Conservation (phyloP, 2,329 filamentous ascomycete species). For the Parastagonospora avenae region DNA sequence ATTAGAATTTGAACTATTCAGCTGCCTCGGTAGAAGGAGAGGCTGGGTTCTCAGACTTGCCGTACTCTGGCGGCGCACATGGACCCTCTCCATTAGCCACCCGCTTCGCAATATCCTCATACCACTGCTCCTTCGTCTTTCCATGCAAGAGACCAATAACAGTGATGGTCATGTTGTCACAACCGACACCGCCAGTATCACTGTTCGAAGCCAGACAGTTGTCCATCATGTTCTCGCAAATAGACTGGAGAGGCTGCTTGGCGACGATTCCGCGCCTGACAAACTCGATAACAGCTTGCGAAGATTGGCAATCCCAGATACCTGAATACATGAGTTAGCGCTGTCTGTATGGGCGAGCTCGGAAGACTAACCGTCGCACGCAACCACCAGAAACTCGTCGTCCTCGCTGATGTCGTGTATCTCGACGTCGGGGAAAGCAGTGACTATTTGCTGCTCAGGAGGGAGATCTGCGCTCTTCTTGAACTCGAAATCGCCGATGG, state of each 20-base stretch:
- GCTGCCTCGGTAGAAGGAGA: constrained; percentile 38
- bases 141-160: constrained; percentile 88
- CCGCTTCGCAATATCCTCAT: constrained; percentile 89
- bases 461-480: constrained; percentile 98
- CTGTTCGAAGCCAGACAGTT: constrained; percentile 98
- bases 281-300: constrained; percentile 95
- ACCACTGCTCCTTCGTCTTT: constrained; percentile 97
- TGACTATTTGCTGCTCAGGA: constrained; percentile 98
- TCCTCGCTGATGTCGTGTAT: constrained; percentile 89
- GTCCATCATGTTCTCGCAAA: constrained; percentile 99
- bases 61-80: constrained; percentile 98
- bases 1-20: constrained; percentile 45
- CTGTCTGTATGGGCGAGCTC: background rate
- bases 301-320: constrained; percentile 99
- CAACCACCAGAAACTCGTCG: constrained; percentile 76
- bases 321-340: constrained; percentile 59
- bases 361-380: constrained; percentile 47
- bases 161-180: constrained; percentile 99
- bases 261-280: constrained; percentile 94
- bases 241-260: constrained; percentile 91
- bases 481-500: constrained; percentile 99
- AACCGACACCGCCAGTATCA: constrained; percentile 95
- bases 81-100: constrained; percentile 97
- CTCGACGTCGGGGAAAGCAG: constrained; percentile 92
- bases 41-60: constrained; percentile 68